These are phyloP conservation scores for Lasiosphaeriaceae sp. DNA, from an alignment of 495 filamentous ascomycete genomes.

Conservation along the genomic window DNA sequence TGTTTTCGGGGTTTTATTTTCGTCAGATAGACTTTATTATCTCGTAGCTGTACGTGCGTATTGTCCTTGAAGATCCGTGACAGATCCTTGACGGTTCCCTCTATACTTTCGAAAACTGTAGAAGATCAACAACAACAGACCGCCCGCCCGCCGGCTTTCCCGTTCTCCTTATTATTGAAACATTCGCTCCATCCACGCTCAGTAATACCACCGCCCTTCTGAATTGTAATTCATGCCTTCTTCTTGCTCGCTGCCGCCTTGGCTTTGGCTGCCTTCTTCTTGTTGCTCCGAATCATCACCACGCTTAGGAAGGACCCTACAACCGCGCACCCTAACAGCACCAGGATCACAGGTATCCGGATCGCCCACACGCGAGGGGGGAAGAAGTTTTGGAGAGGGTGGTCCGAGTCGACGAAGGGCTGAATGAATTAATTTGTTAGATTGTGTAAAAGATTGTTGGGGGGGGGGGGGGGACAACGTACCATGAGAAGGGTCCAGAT, in stretches of 20 bases:
- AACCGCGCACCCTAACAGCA: constrained; percentile 86
- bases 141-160: too few species aligned
- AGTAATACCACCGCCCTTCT: constrained; percentile 2
- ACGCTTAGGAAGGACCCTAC: constrained; percentile 94
- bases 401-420: constrained; percentile 95
- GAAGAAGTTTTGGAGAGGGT: constrained; percentile 92
- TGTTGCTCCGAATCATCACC: constrained; percentile 98
- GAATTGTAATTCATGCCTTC: constrained; percentile 41
- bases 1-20: too few species aligned
- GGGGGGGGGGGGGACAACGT: constrained; percentile 12
- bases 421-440: constrained; percentile 32
- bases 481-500: constrained; percentile 98
- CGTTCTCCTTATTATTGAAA: too few species aligned
- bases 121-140: too few species aligned
- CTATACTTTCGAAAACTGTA: too few species aligned
- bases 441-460: constrained; percentile 7
- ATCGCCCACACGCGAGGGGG: constrained; percentile 98
- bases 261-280: constrained; percentile 93
- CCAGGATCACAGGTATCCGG: constrained; percentile 93
- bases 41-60: too few species aligned
- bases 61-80: too few species aligned
- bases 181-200: neutral
- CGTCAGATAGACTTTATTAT: too few species aligned
- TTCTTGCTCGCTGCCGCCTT: constrained; percentile 65
- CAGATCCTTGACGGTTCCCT: too few species aligned